These are phyloP conservation scores for Fusarium brachygibbosum DNA, from an alignment of 2,329 filamentous ascomycete species.

Conservation along the genomic window DNA sequence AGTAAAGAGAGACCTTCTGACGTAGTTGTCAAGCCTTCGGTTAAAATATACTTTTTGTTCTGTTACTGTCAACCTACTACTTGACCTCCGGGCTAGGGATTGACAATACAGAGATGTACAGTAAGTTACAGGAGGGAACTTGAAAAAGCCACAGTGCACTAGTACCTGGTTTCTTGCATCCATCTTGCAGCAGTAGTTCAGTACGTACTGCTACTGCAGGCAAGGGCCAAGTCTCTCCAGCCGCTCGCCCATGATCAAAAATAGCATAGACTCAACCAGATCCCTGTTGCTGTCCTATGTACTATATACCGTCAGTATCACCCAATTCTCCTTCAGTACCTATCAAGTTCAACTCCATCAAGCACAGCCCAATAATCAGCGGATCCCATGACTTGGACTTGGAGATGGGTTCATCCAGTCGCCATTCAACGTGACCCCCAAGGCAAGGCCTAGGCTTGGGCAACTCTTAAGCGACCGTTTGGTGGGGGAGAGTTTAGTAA, in stretches of 20 bases:
- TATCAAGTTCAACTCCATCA: background rate
- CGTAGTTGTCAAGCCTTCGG: background rate
- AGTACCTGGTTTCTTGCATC: conserved; percentile 11
- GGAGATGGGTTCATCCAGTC: background rate
- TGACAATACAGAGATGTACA: too few species aligned
- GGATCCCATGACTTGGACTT: conserved; percentile 7
- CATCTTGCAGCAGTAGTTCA: conserved; percentile 1
- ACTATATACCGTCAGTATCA: conserved; percentile 7
- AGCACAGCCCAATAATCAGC: conserved; percentile 23
- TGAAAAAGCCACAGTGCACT: background rate
- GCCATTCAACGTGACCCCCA: background rate
- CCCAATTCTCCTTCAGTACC: conserved; percentile 26
- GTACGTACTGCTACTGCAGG: too few species aligned
- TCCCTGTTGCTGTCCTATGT: conserved; percentile 16
- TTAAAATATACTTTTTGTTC: background rate
- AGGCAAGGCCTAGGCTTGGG: background rate
- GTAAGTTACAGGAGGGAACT: too few species aligned
- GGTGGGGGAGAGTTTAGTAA: background rate
- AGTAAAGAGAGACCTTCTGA: background rate
- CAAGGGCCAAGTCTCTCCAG: background rate
- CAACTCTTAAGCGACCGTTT: conserved; percentile 2
- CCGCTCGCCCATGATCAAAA: conserved; percentile 29
- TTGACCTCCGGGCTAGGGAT: too few species aligned
- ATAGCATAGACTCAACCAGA: conserved; percentile 24
- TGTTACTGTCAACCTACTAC: background rate